phyloP scores from a whole-genome alignment of 495 filamentous ascomycete genomes.

The Penicillium cinerascens region DNA sequence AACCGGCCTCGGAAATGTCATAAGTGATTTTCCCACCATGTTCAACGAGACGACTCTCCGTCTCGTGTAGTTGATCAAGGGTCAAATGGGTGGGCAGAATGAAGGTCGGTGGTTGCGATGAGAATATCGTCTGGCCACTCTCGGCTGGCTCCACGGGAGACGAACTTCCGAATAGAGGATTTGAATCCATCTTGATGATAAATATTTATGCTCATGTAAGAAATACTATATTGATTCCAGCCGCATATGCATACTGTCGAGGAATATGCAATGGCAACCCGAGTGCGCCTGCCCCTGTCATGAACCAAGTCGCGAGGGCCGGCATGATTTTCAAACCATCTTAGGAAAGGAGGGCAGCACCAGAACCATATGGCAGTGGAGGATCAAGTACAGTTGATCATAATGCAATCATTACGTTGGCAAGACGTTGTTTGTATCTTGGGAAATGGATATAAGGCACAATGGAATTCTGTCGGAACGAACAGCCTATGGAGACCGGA shows the following conservation, averaged over 20 bases:
- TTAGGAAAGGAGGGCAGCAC: neutral
- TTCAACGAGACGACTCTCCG: constrained; percentile 60
- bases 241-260: neutral
- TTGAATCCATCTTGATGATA: neutral
- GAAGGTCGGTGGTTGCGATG: constrained; percentile 58
- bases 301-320: neutral
- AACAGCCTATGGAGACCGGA: no score
- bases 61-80: constrained; percentile 53
- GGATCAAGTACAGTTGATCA: neutral
- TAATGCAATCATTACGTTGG: no score
- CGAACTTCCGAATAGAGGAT: constrained; percentile 2
- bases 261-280: neutral
- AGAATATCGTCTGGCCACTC: constrained; percentile 13
- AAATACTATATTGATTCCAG: neutral
- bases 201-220: neutral
- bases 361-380: neutral
- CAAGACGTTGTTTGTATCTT: no score
- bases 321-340: neutral
- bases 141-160: neutral
- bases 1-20: constrained; percentile 64
- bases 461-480: no score
- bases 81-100: constrained; percentile 70
- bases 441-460: no score
- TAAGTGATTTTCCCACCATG: constrained; percentile 60
- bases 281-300: neutral